Evolutionary conservation across 148 eudicot species (phyloP).

Genomic region (Rhododendron henanense): DNA sequence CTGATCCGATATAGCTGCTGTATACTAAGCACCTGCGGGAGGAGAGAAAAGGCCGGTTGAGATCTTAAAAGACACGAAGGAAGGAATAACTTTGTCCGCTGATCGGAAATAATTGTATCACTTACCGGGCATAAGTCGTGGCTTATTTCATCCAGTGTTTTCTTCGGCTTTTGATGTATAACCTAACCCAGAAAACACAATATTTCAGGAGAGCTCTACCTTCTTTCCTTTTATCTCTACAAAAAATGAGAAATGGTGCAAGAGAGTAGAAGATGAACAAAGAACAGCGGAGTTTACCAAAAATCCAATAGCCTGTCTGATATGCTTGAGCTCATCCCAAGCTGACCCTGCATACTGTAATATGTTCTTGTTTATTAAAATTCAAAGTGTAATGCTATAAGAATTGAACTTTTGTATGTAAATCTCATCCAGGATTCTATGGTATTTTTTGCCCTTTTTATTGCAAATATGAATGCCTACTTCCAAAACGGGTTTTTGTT

Average conservation of each 20-base stretch:
- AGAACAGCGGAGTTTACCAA: constrained; percentile 42
- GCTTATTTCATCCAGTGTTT: constrained; percentile 78
- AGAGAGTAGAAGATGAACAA: background rate
- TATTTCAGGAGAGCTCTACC: background rate
- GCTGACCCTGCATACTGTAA: constrained; percentile 92
- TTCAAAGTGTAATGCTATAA: background rate
- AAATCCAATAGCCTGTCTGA: constrained; percentile 95
- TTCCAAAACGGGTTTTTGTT: background rate
- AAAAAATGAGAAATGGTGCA: background rate
- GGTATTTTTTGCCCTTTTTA: background rate
- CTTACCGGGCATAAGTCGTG: constrained; percentile 84
- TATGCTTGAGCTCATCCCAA: constrained; percentile 97
- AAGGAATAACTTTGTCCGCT: background rate
- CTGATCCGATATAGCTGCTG: constrained; percentile 92
- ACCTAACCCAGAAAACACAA: constrained; percentile 44
- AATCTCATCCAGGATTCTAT: background rate
- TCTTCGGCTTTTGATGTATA: constrained; percentile 91
- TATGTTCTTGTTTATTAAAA: background rate
- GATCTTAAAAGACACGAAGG: constrained; percentile 4
- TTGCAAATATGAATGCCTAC: background rate
- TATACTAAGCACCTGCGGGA: constrained; percentile 77
- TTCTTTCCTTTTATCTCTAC: background rate
- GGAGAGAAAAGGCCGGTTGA: constrained; percentile 18
- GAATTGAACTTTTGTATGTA: background rate
- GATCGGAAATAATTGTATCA: constrained; percentile 10